Evolutionary conservation across 1,284 basidiomycete species (phyloP), one percentile per base, ranked within the genome.

Genomic region (Boletus calvinii): DNA sequence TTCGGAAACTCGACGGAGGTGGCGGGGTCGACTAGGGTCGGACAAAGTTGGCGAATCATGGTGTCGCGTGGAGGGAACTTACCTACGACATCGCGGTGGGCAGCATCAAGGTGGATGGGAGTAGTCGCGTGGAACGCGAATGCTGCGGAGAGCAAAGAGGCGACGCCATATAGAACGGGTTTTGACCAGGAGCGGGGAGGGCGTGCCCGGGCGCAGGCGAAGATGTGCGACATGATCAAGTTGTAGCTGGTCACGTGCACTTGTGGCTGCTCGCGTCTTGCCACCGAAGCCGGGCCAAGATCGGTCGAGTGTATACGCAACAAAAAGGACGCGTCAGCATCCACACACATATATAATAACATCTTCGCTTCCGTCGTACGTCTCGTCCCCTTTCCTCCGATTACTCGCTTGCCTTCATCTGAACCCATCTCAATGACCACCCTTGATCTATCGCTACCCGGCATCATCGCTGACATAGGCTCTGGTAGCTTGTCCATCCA

Each of bases 1-100:
- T 75, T 84, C 3, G 89, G 89, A 62, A 92, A 92, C 53, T 76
- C 72, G 56, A 91, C 82, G 9, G 80, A 81, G 3, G 88, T 88
- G 15, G 81, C 85, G 37, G 83, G 80, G 63, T 92, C 89, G 57
- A 77, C 87, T 67, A 29, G 32, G 10, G 37, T 34, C 6, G 26
- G 29, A 37, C 22, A 20, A 20, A 5, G 20, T 12, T 44, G 45
- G 10, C 1, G 32, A 43, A 15, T 24, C 9, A 20, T 20, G 36
- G 12, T 11, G n/a, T 31, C 10, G 10, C 22, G n/a, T 10, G 18
- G 22, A 2, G 24, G 18, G n/a, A 22, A 38, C 59, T 31, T 51
- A 60, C 66, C 67, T 58, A 60, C 47, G 17, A 67, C 56, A 24
- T 63, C 65, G 20, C 46, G 46, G 31, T 44, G 47, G 10, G 68